Evolutionary conservation across 495 filamentous ascomycete genomes (phyloP), one percentile per base, ranked within the genome.

Genomic region (Immersiella caudata): DNA sequence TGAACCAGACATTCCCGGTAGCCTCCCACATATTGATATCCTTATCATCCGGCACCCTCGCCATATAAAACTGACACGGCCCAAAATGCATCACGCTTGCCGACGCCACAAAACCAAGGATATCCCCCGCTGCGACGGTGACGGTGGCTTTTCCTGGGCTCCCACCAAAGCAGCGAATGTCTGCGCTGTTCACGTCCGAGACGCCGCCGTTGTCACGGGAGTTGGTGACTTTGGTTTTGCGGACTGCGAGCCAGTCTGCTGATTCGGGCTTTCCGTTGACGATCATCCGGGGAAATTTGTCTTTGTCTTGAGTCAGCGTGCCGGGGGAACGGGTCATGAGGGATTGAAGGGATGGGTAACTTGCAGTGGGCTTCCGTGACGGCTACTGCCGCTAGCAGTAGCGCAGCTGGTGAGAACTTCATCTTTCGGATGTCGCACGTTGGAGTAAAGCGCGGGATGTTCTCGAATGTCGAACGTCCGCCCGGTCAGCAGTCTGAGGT

Each of bases 31-130:
- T 73, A 64, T 78, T 75, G 71, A 79, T 69, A 61, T 79, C 71
- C 24, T 72, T 72, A 60, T 65, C 67, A 18, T 76, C 77, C 33
- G 81, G 81, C 0, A 79, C 80, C 52, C 74, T 75, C 16, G 81
- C 82, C 79, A 83, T 81, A 71, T 83, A 82, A 68, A 78, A 82
- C 74, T 76, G 77, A 40, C 81, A 70, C 18, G 81, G 80, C 18
- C 81, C 80, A 22, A 77, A 79, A 68, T 83, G 81, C 20, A 70
- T 75, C 46, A 83, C 76, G 26, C 70, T 73, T 2, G 72, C 64
- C 57, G 73, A 69, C 58, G 81, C 79, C 16, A 76, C 77, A 74
- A 82, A 82, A 27, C 78, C 78, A 0, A 83, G 70, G 20, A 59
- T 71, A 0, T 59, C 63, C 24, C 80, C 81, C 0, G 81, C 81